These are phyloP conservation scores for Monosporozyma servazzii DNA, from an alignment of 805 yeast genomes.

Conservation along the genomic window DNA sequence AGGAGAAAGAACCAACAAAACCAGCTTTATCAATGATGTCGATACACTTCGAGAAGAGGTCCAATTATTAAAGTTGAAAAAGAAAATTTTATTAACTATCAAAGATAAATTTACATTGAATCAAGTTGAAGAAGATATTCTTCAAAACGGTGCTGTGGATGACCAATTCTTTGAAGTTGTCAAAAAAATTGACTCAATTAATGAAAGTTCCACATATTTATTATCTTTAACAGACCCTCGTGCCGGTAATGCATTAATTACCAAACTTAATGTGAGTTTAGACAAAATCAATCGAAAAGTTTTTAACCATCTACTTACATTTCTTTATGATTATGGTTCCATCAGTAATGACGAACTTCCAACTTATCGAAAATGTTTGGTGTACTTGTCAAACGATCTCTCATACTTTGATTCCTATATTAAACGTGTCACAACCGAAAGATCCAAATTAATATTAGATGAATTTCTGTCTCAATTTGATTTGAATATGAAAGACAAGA, in stretches of 20 bases:
- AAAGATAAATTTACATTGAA: conserved; percentile 56
- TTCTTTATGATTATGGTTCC: conserved; percentile 24
- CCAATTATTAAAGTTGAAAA: conserved; percentile 33
- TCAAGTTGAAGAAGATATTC: conserved; percentile 59
- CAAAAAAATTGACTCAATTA: conserved; percentile 52
- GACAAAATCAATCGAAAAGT: conserved; percentile 47
- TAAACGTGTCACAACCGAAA: conserved; percentile 52
- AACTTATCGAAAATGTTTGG: conserved; percentile 28
- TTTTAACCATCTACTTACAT: conserved; percentile 33
- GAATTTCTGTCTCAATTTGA: conserved; percentile 57
- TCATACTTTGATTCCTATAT: conserved; percentile 52
- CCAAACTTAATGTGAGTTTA: conserved; percentile 43
- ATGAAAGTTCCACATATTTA: conserved; percentile 58
- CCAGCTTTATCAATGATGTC: conserved; percentile 10
- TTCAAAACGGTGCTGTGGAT: conserved; percentile 35
- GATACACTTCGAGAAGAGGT: conserved; percentile 13
- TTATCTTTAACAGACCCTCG: conserved; percentile 60
- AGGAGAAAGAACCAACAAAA: conserved; percentile 24
- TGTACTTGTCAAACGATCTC: conserved; percentile 34
- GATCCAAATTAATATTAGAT: conserved; percentile 53
- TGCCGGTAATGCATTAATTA: conserved; percentile 58
- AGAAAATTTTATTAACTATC: conserved; percentile 42
- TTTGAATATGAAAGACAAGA: conserved; percentile 13
- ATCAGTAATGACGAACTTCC: conserved; percentile 10
- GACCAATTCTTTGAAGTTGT: conserved; percentile 53